Evolutionary conservation across 148 eudicot species (phyloP).

Genomic region (Vaccinium myrtillus): DNA sequence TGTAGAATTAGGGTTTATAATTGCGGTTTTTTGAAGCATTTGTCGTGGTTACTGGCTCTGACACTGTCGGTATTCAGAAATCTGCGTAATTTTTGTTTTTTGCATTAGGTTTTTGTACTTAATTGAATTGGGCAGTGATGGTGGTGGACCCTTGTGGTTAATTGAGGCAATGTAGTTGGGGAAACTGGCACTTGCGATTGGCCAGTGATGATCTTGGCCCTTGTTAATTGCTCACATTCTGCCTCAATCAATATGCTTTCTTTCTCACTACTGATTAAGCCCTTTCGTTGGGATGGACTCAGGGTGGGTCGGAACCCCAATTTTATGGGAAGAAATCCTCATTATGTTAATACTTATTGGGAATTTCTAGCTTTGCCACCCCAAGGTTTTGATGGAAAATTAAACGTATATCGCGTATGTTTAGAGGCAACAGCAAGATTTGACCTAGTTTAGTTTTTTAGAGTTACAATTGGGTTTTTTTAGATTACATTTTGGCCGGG

Average conservation of each 20-base stretch:
- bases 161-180: neutral
- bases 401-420: neutral
- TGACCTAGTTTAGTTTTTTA: neutral
- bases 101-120: neutral
- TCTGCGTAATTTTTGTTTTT: neutral
- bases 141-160: neutral
- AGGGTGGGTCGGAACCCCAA: neutral
- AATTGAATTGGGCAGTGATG: neutral
- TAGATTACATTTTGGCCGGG: neutral
- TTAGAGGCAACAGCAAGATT: neutral
- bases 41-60: neutral
- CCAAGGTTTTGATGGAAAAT: neutral
- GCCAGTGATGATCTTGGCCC: neutral
- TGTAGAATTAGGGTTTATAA: neutral
- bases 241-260: neutral
- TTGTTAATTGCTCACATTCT: neutral
- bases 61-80: neutral
- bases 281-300: neutral
- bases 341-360: no score
- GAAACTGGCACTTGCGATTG: neutral
- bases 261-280: neutral
- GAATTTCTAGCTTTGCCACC: no score
- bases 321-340: no score
- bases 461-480: neutral
- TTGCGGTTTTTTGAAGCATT: neutral